Evolutionary conservation across 2,329 filamentous ascomycete species (phyloP).

Genomic region (Trichoderma guizhouense): DNA sequence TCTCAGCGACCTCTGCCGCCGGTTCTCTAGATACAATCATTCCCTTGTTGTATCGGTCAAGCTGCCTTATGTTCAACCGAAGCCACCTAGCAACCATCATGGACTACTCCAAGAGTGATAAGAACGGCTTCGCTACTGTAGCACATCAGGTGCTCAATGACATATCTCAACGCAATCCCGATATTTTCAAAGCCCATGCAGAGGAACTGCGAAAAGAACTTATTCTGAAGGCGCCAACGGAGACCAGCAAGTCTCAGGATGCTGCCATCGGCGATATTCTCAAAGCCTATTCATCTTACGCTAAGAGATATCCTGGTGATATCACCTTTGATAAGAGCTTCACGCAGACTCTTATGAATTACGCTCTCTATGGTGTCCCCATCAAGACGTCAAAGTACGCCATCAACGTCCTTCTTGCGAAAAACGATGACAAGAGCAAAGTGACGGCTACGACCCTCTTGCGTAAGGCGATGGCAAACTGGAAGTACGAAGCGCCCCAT

Average conservation of each 20-base stretch:
- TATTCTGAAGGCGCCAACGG: slow-evolving; percentile 72
- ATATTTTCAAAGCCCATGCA: slow-evolving; percentile 88
- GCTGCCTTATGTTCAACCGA: slow-evolving; percentile 85
- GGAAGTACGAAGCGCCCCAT: slow-evolving; percentile 67
- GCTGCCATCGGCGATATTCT: slow-evolving; percentile 79
- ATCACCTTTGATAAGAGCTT: slow-evolving; percentile 80
- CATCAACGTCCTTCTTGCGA: slow-evolving; percentile 81
- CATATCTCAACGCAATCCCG: slow-evolving; percentile 84
- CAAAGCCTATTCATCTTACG: slow-evolving; percentile 90
- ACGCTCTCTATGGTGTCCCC: slow-evolving; percentile 77
- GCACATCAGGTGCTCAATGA: slow-evolving; percentile 90
- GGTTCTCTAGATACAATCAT: slow-evolving; percentile 73
- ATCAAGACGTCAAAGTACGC: slow-evolving; percentile 89
- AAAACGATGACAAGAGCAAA: slow-evolving; percentile 67
- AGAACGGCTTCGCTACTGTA: slow-evolving; percentile 69
- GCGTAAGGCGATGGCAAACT: slow-evolving; percentile 69
- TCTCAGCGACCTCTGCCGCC: slow-evolving; percentile 64
- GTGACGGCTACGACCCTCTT: slow-evolving; percentile 83
- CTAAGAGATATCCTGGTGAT: slow-evolving; percentile 78
- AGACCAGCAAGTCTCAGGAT: slow-evolving; percentile 64
- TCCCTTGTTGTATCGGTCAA: slow-evolving; percentile 78
- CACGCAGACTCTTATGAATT: slow-evolving; percentile 73
- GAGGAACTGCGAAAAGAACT: slow-evolving; percentile 87
- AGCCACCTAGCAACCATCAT: slow-evolving; percentile 91
- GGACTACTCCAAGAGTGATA: slow-evolving; percentile 79